These are phyloP conservation scores for Talaromyces funiculosus DNA, from an alignment of 2,329 filamentous ascomycete genomes.

Conservation along the genomic window DNA sequence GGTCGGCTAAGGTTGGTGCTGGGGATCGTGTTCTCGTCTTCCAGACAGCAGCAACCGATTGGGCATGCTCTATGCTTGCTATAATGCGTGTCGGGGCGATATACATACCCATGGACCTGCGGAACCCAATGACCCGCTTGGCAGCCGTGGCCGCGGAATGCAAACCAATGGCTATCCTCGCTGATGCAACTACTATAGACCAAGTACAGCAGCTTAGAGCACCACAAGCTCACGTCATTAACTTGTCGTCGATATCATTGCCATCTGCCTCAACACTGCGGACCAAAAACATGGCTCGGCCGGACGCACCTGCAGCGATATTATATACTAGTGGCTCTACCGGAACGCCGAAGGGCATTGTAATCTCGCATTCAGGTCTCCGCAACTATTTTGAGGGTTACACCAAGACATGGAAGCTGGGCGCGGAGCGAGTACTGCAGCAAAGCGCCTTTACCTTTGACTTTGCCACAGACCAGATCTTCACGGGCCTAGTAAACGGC, in stretches of 20 bases:
- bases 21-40: not conserved
- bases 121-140: conserved; percentile 27
- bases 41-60: not conserved
- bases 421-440: conserved; percentile 14
- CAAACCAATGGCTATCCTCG: not conserved
- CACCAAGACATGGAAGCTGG: conserved; percentile 8
- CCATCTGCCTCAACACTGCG: too few relatives aligned
- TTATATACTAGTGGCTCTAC: conserved; percentile 28
- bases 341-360: conserved; percentile 33
- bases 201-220: not conserved
- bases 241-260: too few relatives aligned
- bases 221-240: too few relatives aligned
- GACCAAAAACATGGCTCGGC: too few relatives aligned
- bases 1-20: not conserved
- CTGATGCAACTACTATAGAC: not conserved
- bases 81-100: conserved; percentile 34
- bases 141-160: not conserved
- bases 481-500: conserved; percentile 15
- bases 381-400: conserved; percentile 20
- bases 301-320: not conserved
- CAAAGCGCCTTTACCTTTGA: conserved; percentile 17
- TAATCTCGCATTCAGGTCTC: conserved; percentile 21
- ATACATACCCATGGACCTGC: conserved; percentile 37
- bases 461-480: conserved; percentile 14
- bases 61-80: conserved; percentile 21